Evolutionary conservation across 2,329 filamentous ascomycete species (phyloP), one percentile per base, ranked within the genome.

Genomic region (Xylaria digitata): DNA sequence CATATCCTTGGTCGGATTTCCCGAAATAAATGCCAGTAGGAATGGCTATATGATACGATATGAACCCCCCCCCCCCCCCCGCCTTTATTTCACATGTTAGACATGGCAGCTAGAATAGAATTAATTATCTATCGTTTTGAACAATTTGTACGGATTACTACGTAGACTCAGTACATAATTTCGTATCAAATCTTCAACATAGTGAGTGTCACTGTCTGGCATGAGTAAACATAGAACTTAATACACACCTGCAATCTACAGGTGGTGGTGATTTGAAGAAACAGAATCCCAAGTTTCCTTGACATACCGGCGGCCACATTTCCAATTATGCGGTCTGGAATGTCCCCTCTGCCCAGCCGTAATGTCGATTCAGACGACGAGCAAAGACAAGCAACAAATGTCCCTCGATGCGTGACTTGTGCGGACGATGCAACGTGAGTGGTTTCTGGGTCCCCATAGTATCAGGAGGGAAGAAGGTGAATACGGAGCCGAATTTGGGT

Each of bases 361-460:
- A 82, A 7, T 73, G 61, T 19, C 75, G 72, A 7, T 71, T 76
- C 61, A 83, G 54, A 6, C 79, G 73, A 19, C 71, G 70, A 0
- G 77, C 75, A 21, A 78, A 72, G 1, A 76, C 62, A 0, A 74
- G 72, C 5, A 78, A 43, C 26, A 53, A 3, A 26, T 76, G 72
- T 0, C 80, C 78, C 57, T 81, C 78, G 1, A 82, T 79, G 1
- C 71, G 72, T 0, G 78, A 75, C 43, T 74, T 57, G 26, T 82
- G 79, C 1, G 80, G 81, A 0, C 80, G 74, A 52, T 82, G 79
- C 0, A 81, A 21, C 0, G 76, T 80, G 4, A 82, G 19, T 4
- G 78, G 70, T 55, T 67, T 74, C 9, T 74, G 68, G 6, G 71
- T 71, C 0, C 40, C 63, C 71, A 78, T 73, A 1, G 19, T 65